Conservation (phyloP, 805 yeast genomes). For the Candida broadrunensis region DNA sequence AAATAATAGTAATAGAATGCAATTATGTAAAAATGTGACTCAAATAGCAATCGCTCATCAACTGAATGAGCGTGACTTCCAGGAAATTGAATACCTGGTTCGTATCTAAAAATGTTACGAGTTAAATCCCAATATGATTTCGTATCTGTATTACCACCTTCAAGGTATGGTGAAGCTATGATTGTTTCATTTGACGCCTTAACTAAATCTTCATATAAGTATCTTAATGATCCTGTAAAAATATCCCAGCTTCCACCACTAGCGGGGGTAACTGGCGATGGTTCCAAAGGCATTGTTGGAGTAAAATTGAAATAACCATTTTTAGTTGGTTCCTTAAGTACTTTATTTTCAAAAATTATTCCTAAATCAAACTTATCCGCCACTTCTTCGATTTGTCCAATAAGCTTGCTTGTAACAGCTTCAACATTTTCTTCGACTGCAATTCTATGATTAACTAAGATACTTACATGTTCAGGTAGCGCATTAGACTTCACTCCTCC, state of each 20-base stretch:
- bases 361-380: slow-evolving; percentile 40
- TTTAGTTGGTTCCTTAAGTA: slow-evolving; percentile 16
- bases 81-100: slow-evolving; percentile 20
- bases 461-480: slow-evolving; percentile 45
- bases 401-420: slow-evolving; percentile 28
- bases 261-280: slow-evolving; percentile 37
- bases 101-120: slow-evolving; percentile 33
- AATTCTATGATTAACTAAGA: slow-evolving; percentile 44
- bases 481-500: slow-evolving; percentile 54
- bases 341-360: slow-evolving; percentile 23
- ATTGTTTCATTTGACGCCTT: slow-evolving; percentile 17
- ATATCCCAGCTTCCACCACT: slow-evolving; percentile 30
- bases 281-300: slow-evolving; percentile 24
- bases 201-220: slow-evolving; percentile 34
- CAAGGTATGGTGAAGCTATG: slow-evolving; percentile 31
- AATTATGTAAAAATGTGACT: slow-evolving; percentile 30
- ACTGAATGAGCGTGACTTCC: slow-evolving; percentile 30
- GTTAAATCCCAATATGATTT: slow-evolving; percentile 40
- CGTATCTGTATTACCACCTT: slow-evolving; percentile 42
- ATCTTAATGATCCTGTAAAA: slow-evolving; percentile 35
- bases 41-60: slow-evolving; percentile 27
- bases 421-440: slow-evolving; percentile 42
- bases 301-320: slow-evolving; percentile 32
- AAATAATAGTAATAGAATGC: slow-evolving; percentile 39
- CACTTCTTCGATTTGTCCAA: slow-evolving; percentile 24